Percentiles rank a stretch among this genome's conserved stretches.
These are phyloP conservation scores for Cordyceps tenuipes DNA, from an alignment of 2,329 filamentous ascomycete genomes.

Conservation along the genomic window DNA sequence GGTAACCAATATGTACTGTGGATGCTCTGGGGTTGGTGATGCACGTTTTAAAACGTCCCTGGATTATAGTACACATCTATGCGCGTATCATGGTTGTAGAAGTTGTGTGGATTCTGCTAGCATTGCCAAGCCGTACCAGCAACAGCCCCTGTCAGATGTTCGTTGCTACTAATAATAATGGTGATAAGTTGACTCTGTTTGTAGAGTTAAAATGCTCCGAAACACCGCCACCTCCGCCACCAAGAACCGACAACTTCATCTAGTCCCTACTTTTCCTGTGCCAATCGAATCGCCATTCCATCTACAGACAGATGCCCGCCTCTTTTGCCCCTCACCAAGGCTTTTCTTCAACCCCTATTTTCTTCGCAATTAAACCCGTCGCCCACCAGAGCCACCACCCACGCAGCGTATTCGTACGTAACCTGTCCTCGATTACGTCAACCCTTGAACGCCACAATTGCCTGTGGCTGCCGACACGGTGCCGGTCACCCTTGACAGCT, in stretches of 20 bases:
- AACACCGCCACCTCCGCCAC: background rate
- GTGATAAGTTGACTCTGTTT: too few species aligned
- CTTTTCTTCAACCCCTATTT: background rate
- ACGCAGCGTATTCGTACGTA: background rate
- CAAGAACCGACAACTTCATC: background rate
- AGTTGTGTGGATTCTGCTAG: background rate
- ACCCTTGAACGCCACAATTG: constrained; percentile 2
- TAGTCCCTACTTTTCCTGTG: too few species aligned
- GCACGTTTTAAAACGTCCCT: too few species aligned
- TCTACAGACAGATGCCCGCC: background rate
- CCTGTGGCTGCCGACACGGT: constrained; percentile 7
- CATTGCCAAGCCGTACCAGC: background rate
- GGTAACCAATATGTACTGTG: too few species aligned
- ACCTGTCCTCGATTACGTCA: background rate
- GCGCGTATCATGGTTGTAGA: too few species aligned
- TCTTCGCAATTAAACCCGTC: background rate
- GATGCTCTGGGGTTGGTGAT: too few species aligned
- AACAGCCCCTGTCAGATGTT: background rate
- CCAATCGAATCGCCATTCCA: background rate
- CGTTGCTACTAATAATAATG: background rate
- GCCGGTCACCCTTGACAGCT: background rate
- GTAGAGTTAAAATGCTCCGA: background rate
- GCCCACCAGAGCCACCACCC: background rate
- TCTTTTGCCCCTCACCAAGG: background rate
- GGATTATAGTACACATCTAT: too few species aligned